These are phyloP conservation scores for Hymenoscyphus fructigenus DNA, from an alignment of 2,329 filamentous ascomycete genomes.

Conservation along the genomic window DNA sequence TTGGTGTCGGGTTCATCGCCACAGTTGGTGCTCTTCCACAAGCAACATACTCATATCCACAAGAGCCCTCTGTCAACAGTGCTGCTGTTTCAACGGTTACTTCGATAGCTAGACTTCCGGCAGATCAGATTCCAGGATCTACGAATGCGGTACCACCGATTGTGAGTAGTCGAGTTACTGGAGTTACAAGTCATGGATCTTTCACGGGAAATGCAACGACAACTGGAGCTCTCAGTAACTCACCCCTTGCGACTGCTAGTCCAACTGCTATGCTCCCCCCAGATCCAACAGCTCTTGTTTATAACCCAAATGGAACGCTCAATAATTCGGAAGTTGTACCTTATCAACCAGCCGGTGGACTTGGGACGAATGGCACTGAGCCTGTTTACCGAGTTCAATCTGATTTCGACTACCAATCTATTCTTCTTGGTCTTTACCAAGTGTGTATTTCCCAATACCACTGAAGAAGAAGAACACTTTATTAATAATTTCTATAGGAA, in stretches of 20 bases:
- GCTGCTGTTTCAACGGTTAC: slow-evolving; percentile 29
- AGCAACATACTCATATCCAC: slow-evolving; percentile 29
- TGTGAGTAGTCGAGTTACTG: slow-evolving; percentile 49
- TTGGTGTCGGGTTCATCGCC: slow-evolving; percentile 25
- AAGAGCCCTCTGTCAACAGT: slow-evolving; percentile 29
- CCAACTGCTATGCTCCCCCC: slow-evolving; percentile 50
- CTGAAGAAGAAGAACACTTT: no score
- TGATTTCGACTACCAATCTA: slow-evolving; percentile 79
- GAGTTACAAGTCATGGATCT: slow-evolving; percentile 67
- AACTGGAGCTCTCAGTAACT: slow-evolving; percentile 65
- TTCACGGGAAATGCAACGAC: slow-evolving; percentile 66
- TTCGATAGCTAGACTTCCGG: slow-evolving; percentile 29
- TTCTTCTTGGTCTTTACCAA: slow-evolving; percentile 68
- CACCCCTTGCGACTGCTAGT: slow-evolving; percentile 57
- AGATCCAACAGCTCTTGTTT: slow-evolving; percentile 63
- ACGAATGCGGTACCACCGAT: slow-evolving; percentile 38
- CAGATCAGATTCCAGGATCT: slow-evolving; percentile 31
- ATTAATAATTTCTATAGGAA: slow-evolving; percentile 48
- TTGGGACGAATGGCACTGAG: slow-evolving; percentile 73
- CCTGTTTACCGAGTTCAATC: slow-evolving; percentile 76
- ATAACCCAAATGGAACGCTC: slow-evolving; percentile 69
- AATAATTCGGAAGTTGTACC: slow-evolving; percentile 68
- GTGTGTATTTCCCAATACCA: background rate
- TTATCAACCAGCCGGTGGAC: slow-evolving; percentile 69
- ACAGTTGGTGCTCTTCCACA: slow-evolving; percentile 22